A percentile compares a stretch with the other conserved stretches of the same genome.
Evolutionary conservation across 495 filamentous ascomycete species (phyloP).

Genomic region (Podospora anserina): DNA sequence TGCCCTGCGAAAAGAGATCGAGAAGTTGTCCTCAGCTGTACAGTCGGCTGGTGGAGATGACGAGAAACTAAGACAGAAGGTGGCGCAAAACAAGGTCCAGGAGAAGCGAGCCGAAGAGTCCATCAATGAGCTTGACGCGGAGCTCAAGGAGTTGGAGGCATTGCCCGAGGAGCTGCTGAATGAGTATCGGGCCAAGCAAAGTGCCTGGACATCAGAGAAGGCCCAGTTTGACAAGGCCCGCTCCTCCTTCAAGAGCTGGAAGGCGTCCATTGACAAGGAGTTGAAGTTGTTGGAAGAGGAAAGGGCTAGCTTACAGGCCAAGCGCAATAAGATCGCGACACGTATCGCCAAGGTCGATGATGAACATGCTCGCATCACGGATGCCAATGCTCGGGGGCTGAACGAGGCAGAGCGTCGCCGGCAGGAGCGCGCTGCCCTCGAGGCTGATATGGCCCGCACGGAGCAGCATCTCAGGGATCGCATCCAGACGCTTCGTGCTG

Average conservation of each 20-base stretch:
- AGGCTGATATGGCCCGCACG: constrained; percentile 59
- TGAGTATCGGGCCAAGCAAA: constrained; percentile 59
- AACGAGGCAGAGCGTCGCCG: constrained; percentile 70
- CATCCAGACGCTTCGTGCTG: constrained; percentile 34
- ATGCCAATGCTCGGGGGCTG: constrained; percentile 70
- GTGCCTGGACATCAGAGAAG: constrained; percentile 60
- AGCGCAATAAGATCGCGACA: constrained; percentile 71
- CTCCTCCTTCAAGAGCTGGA: constrained; percentile 58
- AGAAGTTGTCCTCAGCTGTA: constrained; percentile 64
- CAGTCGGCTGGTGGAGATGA: constrained; percentile 74
- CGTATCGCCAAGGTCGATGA: constrained; percentile 73
- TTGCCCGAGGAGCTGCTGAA: constrained; percentile 65
- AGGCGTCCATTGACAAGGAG: constrained; percentile 61
- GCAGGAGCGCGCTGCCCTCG: constrained; percentile 62
- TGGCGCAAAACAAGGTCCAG: constrained; percentile 72
- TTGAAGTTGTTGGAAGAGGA: constrained; percentile 64
- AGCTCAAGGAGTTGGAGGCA: constrained; percentile 64
- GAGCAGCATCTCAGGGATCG: constrained; percentile 47
- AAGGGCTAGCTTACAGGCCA: constrained; percentile 61
- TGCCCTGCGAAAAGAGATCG: constrained; percentile 73
- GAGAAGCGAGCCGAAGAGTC: constrained; percentile 77
- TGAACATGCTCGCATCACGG: constrained; percentile 72
- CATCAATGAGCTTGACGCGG: constrained; percentile 54
- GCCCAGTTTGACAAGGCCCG: constrained; percentile 58
- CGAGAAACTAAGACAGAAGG: constrained; percentile 75